These are phyloP conservation scores for Microdochium trichocladiopsis DNA, from an alignment of 2,329 filamentous ascomycete genomes.

Conservation along the genomic window DNA sequence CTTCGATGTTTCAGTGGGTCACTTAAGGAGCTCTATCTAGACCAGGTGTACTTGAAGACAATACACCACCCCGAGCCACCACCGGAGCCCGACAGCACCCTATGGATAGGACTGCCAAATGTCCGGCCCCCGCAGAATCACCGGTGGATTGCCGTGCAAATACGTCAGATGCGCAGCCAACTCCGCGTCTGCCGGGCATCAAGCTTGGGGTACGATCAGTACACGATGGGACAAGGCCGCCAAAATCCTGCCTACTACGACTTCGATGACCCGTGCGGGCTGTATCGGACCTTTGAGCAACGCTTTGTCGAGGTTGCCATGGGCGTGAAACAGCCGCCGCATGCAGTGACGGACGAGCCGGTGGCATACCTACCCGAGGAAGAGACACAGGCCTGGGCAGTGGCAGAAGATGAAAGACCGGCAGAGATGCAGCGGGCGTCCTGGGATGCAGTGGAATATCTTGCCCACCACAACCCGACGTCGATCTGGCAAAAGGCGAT, in stretches of 20 bases:
- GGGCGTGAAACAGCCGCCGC: slow-evolving; percentile 28
- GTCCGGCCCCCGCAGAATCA: slow-evolving; percentile 25
- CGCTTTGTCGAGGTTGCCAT: slow-evolving; percentile 38
- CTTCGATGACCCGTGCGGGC: slow-evolving; percentile 31
- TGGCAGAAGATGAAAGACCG: slow-evolving; percentile 13
- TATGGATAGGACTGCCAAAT: slow-evolving; percentile 40
- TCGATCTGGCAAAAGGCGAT: slow-evolving; percentile 34
- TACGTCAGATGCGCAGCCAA: slow-evolving; percentile 26
- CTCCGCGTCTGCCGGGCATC: slow-evolving; percentile 35
- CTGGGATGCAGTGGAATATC: slow-evolving; percentile 11
- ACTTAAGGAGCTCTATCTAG: slow-evolving; percentile 36
- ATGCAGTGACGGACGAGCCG: slow-evolving; percentile 19
- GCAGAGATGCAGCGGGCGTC: slow-evolving; percentile 22
- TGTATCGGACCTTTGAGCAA: slow-evolving; percentile 31
- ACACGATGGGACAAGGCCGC: slow-evolving; percentile 22
- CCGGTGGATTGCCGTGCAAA: slow-evolving; percentile 32
- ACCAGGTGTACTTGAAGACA: slow-evolving; percentile 36
- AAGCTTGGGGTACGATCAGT: slow-evolving; percentile 35
- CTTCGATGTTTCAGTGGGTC: slow-evolving; percentile 26
- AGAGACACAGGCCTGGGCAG: slow-evolving; percentile 6
- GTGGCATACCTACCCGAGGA: slow-evolving; percentile 24
- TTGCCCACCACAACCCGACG: slow-evolving; percentile 29
- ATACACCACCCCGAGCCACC: slow-evolving; percentile 25
- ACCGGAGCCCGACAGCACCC: slow-evolving; percentile 22
- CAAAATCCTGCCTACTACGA: slow-evolving; percentile 24